Evolutionary conservation across 306 rosid genomes (phyloP), one percentile per base, ranked within the genome.

Genomic region (Castanospermum australe): DNA sequence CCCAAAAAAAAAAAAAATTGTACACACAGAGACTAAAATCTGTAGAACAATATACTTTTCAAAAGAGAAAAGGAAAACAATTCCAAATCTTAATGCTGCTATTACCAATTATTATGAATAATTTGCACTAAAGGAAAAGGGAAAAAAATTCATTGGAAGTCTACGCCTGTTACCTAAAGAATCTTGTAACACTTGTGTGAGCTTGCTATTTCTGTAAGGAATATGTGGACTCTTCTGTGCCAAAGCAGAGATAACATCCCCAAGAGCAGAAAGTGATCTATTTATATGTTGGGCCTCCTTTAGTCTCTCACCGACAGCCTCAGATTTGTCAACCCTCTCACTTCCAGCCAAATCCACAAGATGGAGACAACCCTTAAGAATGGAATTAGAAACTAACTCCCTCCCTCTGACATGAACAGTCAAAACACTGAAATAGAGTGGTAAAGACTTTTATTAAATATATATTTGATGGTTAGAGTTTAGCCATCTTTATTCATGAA

Each of bases 291-390:
- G 99, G 2, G 99, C 99, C 68, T 96, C 99, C 88, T 90, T 96
- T 65, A 96, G 86, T 82, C 99, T 91, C 83, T 96, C 99, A 71
- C 98, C 99, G 22, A 87, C 96, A 56, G 98, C 99, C 85, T 96
- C 99, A 17, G 99, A 93, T 88, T 96, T 96, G 80, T 91, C 97
- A 55, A 96, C 98, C 77, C 99, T 93, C 83, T 96, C 98, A 21
- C 99, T 96, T 52, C 99, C 99, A 39, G 99, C 99, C 89, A 96
- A 88, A 84, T 96, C 99, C 76, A 96, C 98, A 10, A 96, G 96
- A 82, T 96, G 99, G 52, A 96, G 98, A 83, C 99, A 91, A 17
- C 99, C 99, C 75, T 88, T 86, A 20, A 90, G 94, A 82, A 88
- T 83, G 57, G 97, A 85, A 71, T 88, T 92, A 18, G 97, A 87